Evolutionary conservation across 805 yeast species (phyloP).

Genomic region (Teunomyces funiuensis): DNA sequence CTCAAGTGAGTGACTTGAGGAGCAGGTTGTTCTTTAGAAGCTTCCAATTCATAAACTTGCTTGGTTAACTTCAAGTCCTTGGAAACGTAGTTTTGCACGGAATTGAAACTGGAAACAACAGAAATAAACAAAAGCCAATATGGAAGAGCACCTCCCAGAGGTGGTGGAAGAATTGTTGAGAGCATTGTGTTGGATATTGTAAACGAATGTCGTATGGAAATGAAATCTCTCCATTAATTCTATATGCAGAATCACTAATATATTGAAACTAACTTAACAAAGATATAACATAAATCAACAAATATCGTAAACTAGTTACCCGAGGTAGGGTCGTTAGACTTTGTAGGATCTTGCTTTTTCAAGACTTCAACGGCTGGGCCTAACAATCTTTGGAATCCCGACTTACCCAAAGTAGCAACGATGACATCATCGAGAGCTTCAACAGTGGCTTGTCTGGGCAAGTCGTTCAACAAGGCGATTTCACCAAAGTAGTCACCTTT

Average conservation of each 20-base stretch:
- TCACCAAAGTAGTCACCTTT: slow-evolving; percentile 97
- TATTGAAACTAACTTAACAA: slow-evolving; percentile 1
- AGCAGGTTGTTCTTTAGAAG: slow-evolving; percentile 22
- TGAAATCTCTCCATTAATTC: too few species aligned
- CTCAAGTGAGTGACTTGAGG: slow-evolving; percentile 52
- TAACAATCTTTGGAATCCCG: slow-evolving; percentile 88
- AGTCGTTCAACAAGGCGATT: slow-evolving; percentile 85
- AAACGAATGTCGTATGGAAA: background rate
- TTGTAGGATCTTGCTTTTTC: slow-evolving; percentile 81
- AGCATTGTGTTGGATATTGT: slow-evolving; percentile 2
- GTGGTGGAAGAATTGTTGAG: slow-evolving; percentile 9
- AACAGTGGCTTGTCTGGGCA: slow-evolving; percentile 93
- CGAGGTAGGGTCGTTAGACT: slow-evolving; percentile 5
- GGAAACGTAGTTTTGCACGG: slow-evolving; percentile 78
- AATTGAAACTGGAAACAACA: slow-evolving; percentile 88
- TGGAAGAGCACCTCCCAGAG: slow-evolving; percentile 34
- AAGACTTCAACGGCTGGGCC: slow-evolving; percentile 93
- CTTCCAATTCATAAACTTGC: slow-evolving; percentile 61
- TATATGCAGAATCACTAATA: slow-evolving; percentile 2
- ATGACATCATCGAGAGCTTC: slow-evolving; percentile 71
- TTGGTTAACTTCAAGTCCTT: slow-evolving; percentile 69
- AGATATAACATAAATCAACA: slow-evolving; percentile 4
- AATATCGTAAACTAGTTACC: slow-evolving; percentile 5
- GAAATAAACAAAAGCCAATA: slow-evolving; percentile 55
- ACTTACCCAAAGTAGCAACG: slow-evolving; percentile 89